Conservation (phyloP, 352 stramenopile species). For the Globisporangium uncinulatum region DNA sequence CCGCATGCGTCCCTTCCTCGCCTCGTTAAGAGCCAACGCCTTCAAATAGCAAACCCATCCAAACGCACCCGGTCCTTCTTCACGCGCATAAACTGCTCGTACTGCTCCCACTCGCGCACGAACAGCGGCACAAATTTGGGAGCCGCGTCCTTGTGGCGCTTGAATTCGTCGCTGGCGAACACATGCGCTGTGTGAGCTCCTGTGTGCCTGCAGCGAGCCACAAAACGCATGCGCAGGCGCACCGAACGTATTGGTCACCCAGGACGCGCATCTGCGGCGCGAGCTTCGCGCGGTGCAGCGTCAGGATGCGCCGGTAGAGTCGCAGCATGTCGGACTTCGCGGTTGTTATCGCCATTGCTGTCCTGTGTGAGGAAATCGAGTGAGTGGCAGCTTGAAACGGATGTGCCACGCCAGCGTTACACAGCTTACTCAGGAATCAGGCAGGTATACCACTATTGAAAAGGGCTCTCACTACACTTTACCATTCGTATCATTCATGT, state of each 20-base stretch:
- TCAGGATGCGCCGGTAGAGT: conserved; percentile 77
- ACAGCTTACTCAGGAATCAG: neutral
- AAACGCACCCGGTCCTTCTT: conserved; percentile 43
- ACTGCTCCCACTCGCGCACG: conserved; percentile 73
- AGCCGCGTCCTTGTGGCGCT: conserved; percentile 71
- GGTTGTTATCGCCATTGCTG: conserved; percentile 16
- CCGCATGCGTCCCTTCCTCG: neutral
- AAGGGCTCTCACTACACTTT: no score
- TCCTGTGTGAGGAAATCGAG: neutral
- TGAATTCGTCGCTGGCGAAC: conserved; percentile 65
- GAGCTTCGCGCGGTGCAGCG: conserved; percentile 67
- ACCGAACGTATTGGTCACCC: conserved; percentile 78
- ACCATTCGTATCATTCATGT: no score
- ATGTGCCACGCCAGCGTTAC: conserved; percentile 1
- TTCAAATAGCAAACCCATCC: neutral
- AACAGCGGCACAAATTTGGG: conserved; percentile 76
- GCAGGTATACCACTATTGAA: no score
- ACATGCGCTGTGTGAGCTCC: neutral
- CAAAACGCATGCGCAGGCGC: conserved; percentile 4
- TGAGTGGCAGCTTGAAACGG: neutral
- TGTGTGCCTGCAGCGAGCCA: neutral
- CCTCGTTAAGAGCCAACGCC: neutral
- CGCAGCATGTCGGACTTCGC: conserved; percentile 44
- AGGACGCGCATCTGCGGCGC: conserved; percentile 79
- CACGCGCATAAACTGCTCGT: conserved; percentile 41